Conservation (phyloP, 2,329 filamentous ascomycete genomes). For the Grosmannia huntii region DNA sequence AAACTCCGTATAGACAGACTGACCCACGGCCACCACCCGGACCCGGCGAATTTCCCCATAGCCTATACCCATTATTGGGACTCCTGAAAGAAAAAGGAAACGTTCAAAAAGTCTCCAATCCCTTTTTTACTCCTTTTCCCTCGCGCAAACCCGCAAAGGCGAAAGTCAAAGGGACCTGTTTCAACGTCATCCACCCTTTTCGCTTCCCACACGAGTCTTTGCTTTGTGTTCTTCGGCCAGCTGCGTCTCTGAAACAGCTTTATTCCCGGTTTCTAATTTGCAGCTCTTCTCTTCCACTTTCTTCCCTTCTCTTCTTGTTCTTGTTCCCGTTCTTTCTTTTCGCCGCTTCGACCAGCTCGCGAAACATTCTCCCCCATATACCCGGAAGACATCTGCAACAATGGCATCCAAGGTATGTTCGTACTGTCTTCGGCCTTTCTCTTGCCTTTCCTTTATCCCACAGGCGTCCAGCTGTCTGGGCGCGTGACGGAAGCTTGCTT, state of each 20-base stretch:
- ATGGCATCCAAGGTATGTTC: conserved; percentile 4
- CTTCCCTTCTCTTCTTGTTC: not conserved
- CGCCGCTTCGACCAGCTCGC: not conserved
- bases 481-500: not conserved
- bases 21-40: conserved; percentile 9
- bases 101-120: conserved; percentile 3
- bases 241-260: not conserved
- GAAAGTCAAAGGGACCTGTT: not conserved
- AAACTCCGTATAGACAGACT: conserved; percentile 10
- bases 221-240: not conserved
- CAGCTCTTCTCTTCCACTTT: not conserved
- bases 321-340: not conserved
- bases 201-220: not conserved
- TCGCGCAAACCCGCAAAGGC: not conserved
- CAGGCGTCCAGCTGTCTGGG: not conserved
- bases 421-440: too few relatives aligned
- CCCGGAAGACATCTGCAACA: not conserved
- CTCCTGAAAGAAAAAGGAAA: conserved; percentile 8
- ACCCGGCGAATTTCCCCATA: conserved; percentile 13
- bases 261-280: not conserved
- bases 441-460: not conserved
- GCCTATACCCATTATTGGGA: conserved; percentile 8
- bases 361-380: not conserved
- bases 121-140: conserved; percentile 5
- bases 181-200: not conserved